phyloP scores from a whole-genome alignment of 495 filamentous ascomycete species.

The Talaromyces liani region DNA sequence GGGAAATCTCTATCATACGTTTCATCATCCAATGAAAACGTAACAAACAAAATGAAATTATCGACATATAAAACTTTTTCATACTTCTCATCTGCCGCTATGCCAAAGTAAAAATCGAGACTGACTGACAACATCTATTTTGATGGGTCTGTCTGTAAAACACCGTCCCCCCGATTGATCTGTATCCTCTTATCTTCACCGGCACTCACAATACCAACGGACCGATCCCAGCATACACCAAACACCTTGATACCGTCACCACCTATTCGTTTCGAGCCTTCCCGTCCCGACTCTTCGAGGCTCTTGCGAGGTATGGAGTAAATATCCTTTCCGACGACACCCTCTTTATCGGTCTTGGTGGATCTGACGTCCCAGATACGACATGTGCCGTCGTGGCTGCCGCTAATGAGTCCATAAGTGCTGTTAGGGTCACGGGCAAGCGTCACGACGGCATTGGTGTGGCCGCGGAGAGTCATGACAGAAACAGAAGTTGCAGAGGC shows the following conservation, averaged over 20 bases:
- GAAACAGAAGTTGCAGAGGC: slow-evolving; percentile 61
- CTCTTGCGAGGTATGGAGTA: slow-evolving; percentile 74
- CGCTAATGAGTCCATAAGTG: slow-evolving; percentile 72
- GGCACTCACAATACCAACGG: slow-evolving; percentile 80
- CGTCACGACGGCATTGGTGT: slow-evolving; percentile 72
- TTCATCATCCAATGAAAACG: not conserved
- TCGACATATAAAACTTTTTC: not conserved
- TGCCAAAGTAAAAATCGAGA: not conserved
- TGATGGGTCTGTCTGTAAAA: slow-evolving; percentile 17
- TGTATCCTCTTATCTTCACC: slow-evolving; percentile 92
- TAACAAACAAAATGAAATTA: not conserved
- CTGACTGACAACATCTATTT: not conserved
- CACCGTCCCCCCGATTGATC: slow-evolving; percentile 63
- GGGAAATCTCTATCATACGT: not conserved
- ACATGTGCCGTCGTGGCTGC: slow-evolving; percentile 82
- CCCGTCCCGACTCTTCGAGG: slow-evolving; percentile 41
- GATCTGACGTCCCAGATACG: slow-evolving; percentile 87
- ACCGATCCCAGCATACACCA: slow-evolving; percentile 76
- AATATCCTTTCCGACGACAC: slow-evolving; percentile 68
- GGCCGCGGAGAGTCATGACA: slow-evolving; percentile 82
- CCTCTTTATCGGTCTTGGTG: slow-evolving; percentile 56
- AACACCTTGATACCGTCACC: slow-evolving; percentile 89
- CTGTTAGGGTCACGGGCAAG: slow-evolving; percentile 65
- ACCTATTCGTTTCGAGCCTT: slow-evolving; percentile 44
- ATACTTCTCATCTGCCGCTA: not conserved